Conservation (phyloP, 768 basidiomycete genomes). For the Collybiopsis luxurians region DNA sequence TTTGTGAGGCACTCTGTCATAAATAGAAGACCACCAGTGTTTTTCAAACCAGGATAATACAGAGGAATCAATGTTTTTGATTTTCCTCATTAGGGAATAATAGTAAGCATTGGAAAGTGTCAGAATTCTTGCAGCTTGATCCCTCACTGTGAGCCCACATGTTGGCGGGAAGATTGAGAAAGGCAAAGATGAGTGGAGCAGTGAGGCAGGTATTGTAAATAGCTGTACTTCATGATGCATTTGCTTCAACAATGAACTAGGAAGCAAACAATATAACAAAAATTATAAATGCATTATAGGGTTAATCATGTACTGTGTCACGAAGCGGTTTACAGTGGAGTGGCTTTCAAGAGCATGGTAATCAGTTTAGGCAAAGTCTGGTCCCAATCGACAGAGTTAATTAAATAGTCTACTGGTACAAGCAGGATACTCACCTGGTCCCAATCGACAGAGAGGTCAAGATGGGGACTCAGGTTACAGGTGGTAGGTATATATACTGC, state of each 20-base stretch:
- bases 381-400: too few species aligned
- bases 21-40: not conserved
- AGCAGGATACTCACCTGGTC: too few species aligned
- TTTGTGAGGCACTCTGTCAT: not conserved
- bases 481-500: too few species aligned
- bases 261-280: not conserved
- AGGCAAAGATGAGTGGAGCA: not conserved
- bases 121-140: not conserved
- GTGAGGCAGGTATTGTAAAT: not conserved
- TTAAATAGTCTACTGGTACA: too few species aligned
- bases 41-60: not conserved
- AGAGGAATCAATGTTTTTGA: not conserved
- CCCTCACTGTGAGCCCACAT: not conserved
- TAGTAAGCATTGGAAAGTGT: too few species aligned
- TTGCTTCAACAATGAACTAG: not conserved
- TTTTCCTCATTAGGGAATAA: not conserved
- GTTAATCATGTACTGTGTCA: too few species aligned
- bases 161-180: not conserved
- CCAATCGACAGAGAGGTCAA: too few species aligned
- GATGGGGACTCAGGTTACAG: too few species aligned
- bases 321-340: too few species aligned
- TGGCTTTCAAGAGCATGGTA: too few species aligned
- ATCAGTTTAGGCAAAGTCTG: too few species aligned
- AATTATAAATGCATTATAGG: not conserved
- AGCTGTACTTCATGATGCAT: not conserved